Evolutionary conservation across 169 alveolate species (phyloP).

Genomic region (Toxoplasma gondii): DNA sequence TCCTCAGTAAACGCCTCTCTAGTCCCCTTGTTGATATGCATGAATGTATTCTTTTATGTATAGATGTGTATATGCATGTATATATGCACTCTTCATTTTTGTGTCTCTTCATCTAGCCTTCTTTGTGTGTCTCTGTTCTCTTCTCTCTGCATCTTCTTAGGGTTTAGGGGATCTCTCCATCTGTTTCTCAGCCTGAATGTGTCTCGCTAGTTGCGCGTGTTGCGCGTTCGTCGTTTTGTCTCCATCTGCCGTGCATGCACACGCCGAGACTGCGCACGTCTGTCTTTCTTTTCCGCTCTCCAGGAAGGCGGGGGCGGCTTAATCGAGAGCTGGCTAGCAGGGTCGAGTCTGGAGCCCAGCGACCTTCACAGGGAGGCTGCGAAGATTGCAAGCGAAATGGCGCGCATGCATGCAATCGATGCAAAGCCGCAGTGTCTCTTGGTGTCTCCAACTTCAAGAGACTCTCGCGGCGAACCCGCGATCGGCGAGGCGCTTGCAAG

Average conservation of each 20-base stretch:
- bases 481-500: background rate
- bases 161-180: too few species aligned
- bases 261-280: background rate
- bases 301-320: constrained; percentile 29
- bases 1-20: too few species aligned
- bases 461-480: background rate
- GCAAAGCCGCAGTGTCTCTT: background rate
- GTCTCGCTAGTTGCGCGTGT: background rate
- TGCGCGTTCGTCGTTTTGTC: background rate
- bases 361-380: background rate
- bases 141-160: too few species aligned
- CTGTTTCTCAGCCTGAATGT: background rate
- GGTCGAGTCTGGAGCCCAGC: background rate
- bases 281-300: background rate
- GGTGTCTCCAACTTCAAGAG: background rate
- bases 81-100: too few species aligned
- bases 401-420: constrained; percentile 19
- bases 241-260: background rate
- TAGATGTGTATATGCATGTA: too few species aligned
- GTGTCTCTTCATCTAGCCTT: too few species aligned
- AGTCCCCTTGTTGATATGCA: too few species aligned
- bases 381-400: background rate
- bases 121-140: too few species aligned
- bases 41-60: too few species aligned
- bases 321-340: constrained; percentile 14